phyloP scores from a whole-genome alignment of 805 yeast genomes.

The Yamadazyma olivae region DNA sequence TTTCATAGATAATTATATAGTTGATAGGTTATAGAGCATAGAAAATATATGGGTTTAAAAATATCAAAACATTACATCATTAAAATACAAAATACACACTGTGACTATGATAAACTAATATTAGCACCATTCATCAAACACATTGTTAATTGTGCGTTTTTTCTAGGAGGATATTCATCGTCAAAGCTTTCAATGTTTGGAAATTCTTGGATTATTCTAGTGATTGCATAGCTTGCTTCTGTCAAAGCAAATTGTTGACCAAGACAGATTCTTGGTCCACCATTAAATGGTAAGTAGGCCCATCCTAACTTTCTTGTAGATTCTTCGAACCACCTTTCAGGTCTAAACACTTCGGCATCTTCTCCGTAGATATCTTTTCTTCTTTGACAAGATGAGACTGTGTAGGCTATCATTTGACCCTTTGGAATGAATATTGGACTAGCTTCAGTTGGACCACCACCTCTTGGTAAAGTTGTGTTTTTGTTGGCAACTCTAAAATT shows the following conservation, averaged over 20 bases:
- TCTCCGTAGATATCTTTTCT: constrained; percentile 25
- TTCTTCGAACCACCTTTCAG: constrained; percentile 36
- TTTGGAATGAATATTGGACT: constrained; percentile 19
- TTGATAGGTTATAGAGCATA: neutral
- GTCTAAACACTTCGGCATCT: constrained; percentile 31
- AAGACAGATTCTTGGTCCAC: constrained; percentile 54
- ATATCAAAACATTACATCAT: too few species aligned
- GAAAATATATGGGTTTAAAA: neutral
- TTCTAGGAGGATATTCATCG: constrained; percentile 22
- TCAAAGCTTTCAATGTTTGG: constrained; percentile 16
- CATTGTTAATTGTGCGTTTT: constrained; percentile 28
- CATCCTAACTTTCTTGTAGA: constrained; percentile 36
- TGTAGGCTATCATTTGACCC: constrained; percentile 19
- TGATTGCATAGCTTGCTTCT: constrained; percentile 46
- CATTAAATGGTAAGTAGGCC: constrained; percentile 53
- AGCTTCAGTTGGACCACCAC: constrained; percentile 29
- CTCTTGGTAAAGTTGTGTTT: constrained; percentile 29
- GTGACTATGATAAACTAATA: too few species aligned
- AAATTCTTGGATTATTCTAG: constrained; percentile 28
- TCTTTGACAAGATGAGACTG: constrained; percentile 21
- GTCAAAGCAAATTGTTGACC: constrained; percentile 58
- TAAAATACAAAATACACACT: too few species aligned
- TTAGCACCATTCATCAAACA: constrained; percentile 20
- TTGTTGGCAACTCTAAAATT: constrained; percentile 28
- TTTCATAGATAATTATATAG: neutral